Evolutionary conservation across 1,284 basidiomycete species (phyloP).

Genomic region (Irpex sp.): DNA sequence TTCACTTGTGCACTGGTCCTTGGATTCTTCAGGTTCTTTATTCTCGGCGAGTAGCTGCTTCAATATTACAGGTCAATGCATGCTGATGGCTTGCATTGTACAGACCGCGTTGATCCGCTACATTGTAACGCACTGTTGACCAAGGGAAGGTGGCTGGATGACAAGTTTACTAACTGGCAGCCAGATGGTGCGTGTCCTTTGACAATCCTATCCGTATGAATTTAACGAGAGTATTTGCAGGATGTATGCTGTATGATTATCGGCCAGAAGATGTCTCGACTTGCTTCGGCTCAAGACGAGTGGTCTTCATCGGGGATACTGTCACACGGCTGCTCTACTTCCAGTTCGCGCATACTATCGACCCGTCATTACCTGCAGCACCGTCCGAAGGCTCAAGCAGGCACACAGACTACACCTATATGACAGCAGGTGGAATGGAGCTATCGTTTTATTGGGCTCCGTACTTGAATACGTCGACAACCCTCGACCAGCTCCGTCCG

Average conservation of each 20-base stretch:
- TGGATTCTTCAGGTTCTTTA: constrained; percentile 41
- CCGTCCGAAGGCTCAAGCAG: constrained; percentile 57
- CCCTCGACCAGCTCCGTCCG: constrained; percentile 34
- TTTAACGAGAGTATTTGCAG: constrained; percentile 30
- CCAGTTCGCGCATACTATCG: constrained; percentile 59
- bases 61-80: not conserved
- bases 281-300: constrained; percentile 51
- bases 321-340: constrained; percentile 79
- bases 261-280: constrained; percentile 45
- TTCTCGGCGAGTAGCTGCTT: constrained; percentile 42
- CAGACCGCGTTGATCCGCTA: constrained; percentile 70
- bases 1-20: constrained; percentile 35
- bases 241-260: constrained; percentile 74
- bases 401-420: constrained; percentile 59
- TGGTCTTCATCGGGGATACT: constrained; percentile 86
- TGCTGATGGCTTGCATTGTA: not conserved
- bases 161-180: constrained; percentile 70
- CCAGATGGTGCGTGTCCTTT: constrained; percentile 61
- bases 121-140: constrained; percentile 71
- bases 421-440: constrained; percentile 37
- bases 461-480: constrained; percentile 69
- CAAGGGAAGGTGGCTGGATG: constrained; percentile 78
- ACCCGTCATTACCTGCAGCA: constrained; percentile 50
- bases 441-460: constrained; percentile 80
- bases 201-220: not conserved